A percentile compares a stretch with the other conserved stretches of the same genome.
phyloP scores from a whole-genome alignment of 2,329 filamentous ascomycete genomes.

The Phoma sp. region DNA sequence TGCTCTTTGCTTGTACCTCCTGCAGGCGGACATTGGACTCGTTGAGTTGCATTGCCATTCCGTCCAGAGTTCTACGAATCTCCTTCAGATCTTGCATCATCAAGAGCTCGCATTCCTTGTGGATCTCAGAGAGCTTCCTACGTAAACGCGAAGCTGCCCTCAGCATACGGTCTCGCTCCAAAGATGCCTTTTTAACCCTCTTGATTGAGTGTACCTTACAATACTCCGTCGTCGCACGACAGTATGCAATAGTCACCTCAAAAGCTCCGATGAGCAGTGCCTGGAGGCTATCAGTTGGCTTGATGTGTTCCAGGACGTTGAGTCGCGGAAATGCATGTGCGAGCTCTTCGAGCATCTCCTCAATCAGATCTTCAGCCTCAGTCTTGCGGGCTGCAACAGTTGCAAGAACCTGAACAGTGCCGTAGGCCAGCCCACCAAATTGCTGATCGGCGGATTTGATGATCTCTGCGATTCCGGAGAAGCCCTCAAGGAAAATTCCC shows the following conservation, averaged over 20 bases:
- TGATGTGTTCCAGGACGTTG: not conserved
- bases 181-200: no score
- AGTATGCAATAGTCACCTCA: not conserved
- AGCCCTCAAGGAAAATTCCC: constrained; percentile 1
- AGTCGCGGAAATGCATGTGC: constrained; percentile 11
- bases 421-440: constrained; percentile 15
- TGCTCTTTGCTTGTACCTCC: not conserved
- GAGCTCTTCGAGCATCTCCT: constrained; percentile 6
- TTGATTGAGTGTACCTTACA: no score
- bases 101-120: not conserved
- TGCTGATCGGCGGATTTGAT: constrained; percentile 9
- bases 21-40: not conserved
- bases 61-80: not conserved
- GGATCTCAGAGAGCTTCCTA: not conserved
- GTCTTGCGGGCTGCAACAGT: constrained; percentile 3
- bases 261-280: constrained; percentile 3
- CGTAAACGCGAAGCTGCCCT: not conserved
- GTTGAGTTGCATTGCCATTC: not conserved
- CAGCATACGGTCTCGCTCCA: not conserved
- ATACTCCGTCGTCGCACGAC: no score
- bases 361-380: constrained; percentile 4
- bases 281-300: not conserved
- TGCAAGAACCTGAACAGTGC: constrained; percentile 6
- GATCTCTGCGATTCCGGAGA: constrained; percentile 10
- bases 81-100: not conserved